Conservation (phyloP, 768 basidiomycete species). For the Boletus vermiculosoides region DNA sequence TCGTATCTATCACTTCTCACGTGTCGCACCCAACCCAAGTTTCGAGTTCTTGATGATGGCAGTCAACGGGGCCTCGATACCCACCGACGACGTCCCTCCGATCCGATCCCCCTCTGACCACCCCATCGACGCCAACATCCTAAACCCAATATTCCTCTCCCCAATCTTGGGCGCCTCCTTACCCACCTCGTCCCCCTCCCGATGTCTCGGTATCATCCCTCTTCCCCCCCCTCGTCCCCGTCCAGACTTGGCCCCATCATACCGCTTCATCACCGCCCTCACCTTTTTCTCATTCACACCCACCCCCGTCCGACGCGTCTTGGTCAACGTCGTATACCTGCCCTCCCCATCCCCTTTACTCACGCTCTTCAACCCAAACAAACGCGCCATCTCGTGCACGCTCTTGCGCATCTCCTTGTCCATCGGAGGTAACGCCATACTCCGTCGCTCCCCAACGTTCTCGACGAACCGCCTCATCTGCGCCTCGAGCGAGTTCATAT, state of each 20-base stretch:
- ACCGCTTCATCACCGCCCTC: slow-evolving; percentile 38
- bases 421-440: slow-evolving; percentile 77
- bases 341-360: slow-evolving; percentile 69
- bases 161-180: slow-evolving; percentile 84
- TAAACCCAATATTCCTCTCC: slow-evolving; percentile 80
- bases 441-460: slow-evolving; percentile 47
- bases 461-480: slow-evolving; percentile 70
- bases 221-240: not conserved
- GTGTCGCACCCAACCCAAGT: slow-evolving; percentile 72
- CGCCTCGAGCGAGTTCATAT: slow-evolving; percentile 64
- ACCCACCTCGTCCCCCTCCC: slow-evolving; percentile 87
- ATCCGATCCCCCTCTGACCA: slow-evolving; percentile 84
- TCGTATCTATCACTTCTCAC: not conserved
- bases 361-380: slow-evolving; percentile 74
- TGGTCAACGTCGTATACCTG: slow-evolving; percentile 75
- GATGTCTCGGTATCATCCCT: slow-evolving; percentile 48
- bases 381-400: slow-evolving; percentile 77
- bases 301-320: slow-evolving; percentile 62
- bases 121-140: slow-evolving; percentile 86
- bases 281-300: slow-evolving; percentile 67
- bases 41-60: slow-evolving; percentile 88
- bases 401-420: slow-evolving; percentile 65
- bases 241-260: slow-evolving; percentile 17
- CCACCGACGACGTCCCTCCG: slow-evolving; percentile 53
- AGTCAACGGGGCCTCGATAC: slow-evolving; percentile 72